phyloP scores from a whole-genome alignment of 495 filamentous ascomycete species.

The Wilcoxina mikolae region DNA sequence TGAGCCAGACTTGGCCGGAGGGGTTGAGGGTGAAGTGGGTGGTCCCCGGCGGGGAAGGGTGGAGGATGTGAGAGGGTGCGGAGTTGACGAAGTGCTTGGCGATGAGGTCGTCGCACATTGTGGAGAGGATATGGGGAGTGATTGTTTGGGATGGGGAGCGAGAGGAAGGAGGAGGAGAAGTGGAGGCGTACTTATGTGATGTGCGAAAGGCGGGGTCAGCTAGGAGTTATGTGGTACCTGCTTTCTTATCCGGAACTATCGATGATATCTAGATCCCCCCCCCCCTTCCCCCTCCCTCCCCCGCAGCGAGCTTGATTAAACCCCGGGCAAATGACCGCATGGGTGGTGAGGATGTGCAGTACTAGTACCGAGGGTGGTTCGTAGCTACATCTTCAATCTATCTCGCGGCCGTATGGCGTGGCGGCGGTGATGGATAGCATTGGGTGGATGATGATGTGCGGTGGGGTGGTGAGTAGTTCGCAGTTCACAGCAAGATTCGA shows the following conservation, averaged over 20 bases:
- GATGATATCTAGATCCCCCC: no score
- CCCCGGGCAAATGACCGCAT: background rate
- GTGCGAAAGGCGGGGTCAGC: background rate
- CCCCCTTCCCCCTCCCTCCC: background rate
- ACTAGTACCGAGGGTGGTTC: background rate
- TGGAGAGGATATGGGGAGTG: no score
- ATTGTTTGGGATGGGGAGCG: no score
- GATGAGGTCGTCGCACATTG: constrained; percentile 7
- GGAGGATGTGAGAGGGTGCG: constrained; percentile 6
- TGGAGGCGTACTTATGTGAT: background rate
- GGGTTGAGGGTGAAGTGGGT: constrained; percentile 11
- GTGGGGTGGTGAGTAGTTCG: background rate
- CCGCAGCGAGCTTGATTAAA: background rate
- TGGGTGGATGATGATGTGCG: background rate
- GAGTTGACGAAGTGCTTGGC: constrained; percentile 11
- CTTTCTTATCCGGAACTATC: background rate
- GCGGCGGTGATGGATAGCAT: background rate
- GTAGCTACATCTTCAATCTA: background rate
- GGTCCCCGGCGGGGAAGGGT: background rate
- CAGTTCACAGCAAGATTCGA: background rate
- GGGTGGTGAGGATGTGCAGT: background rate
- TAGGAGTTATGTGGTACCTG: background rate
- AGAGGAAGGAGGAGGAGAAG: background rate
- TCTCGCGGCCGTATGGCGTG: background rate
- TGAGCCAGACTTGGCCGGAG: constrained; percentile 5